A percentile compares a stretch with the other conserved stretches of the same genome.
phyloP scores from a whole-genome alignment of 352 stramenopile species.

The Pythium dissotocum region DNA sequence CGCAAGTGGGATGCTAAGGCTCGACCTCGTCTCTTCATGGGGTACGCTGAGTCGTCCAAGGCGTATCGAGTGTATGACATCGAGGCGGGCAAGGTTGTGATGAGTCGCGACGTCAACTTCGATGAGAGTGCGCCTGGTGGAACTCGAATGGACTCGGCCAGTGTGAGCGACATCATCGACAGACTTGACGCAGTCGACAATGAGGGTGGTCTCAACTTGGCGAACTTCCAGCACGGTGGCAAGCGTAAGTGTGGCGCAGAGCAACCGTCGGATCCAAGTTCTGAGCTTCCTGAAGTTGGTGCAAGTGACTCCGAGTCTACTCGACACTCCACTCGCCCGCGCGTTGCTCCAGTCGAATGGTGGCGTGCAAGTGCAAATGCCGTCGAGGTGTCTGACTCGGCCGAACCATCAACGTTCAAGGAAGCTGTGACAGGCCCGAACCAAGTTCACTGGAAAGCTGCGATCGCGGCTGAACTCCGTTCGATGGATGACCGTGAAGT shows the following conservation, averaged over 20 bases:
- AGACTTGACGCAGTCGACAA: not conserved
- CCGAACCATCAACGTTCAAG: too few species aligned
- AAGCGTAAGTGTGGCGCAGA: not conserved
- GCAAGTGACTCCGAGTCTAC: constrained; percentile 1
- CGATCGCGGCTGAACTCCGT: too few species aligned
- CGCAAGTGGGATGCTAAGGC: not conserved
- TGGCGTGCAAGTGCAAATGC: too few species aligned
- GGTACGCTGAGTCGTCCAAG: not conserved
- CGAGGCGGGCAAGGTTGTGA: not conserved
- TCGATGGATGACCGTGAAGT: too few species aligned
- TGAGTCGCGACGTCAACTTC: not conserved
- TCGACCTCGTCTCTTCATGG: not conserved
- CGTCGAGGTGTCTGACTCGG: too few species aligned
- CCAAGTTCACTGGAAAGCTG: too few species aligned
- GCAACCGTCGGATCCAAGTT: not conserved
- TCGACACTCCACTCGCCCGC: too few species aligned
- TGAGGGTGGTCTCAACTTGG: constrained; percentile 1
- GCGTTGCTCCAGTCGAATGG: too few species aligned
- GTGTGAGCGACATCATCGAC: not conserved
- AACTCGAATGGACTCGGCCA: not conserved
- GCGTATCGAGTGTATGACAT: not conserved
- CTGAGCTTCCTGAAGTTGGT: not conserved
- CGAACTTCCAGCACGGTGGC: not conserved
- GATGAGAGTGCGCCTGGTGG: not conserved
- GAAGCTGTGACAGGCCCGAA: too few species aligned